Evolutionary conservation across 1,284 basidiomycete species (phyloP).

Genomic region (Ceratobasidium theobromae): DNA sequence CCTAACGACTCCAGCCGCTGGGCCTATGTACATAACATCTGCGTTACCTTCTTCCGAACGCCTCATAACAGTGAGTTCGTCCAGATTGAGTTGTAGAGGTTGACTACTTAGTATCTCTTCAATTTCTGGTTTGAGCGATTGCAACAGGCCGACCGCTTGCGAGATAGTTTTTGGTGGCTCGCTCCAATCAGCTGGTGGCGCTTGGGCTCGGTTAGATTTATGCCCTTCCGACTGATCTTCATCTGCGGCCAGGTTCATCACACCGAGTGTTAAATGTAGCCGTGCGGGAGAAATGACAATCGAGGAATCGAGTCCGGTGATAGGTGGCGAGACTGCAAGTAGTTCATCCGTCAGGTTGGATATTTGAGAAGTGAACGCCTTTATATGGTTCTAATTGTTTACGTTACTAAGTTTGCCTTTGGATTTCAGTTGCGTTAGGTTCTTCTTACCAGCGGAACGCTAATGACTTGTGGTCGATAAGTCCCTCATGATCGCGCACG

Average conservation of each 20-base stretch:
- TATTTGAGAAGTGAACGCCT: neutral
- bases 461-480: no score
- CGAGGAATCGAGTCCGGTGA: conserved; percentile 2
- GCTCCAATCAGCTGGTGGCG: neutral
- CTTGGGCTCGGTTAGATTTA: neutral
- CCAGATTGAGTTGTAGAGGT: conserved; percentile 1
- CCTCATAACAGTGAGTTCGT: conserved; percentile 8
- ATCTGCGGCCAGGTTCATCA: neutral
- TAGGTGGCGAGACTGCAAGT: neutral
- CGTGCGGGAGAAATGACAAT: conserved; percentile 10
- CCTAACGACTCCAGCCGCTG: neutral
- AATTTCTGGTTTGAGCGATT: conserved; percentile 1
- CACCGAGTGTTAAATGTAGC: conserved; percentile 13
- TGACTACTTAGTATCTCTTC: neutral
- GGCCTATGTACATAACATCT: conserved; percentile 21
- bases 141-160: neutral
- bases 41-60: conserved; percentile 1
- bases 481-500: no score
- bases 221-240: neutral
- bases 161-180: neutral
- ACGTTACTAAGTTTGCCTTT: no score
- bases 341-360: neutral
- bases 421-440: no score
- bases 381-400: conserved; percentile 1
- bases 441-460: conserved; percentile 9